phyloP scores from a whole-genome alignment of 108 stramenopile genomes.

The Asterionellopsis glacialis region DNA sequence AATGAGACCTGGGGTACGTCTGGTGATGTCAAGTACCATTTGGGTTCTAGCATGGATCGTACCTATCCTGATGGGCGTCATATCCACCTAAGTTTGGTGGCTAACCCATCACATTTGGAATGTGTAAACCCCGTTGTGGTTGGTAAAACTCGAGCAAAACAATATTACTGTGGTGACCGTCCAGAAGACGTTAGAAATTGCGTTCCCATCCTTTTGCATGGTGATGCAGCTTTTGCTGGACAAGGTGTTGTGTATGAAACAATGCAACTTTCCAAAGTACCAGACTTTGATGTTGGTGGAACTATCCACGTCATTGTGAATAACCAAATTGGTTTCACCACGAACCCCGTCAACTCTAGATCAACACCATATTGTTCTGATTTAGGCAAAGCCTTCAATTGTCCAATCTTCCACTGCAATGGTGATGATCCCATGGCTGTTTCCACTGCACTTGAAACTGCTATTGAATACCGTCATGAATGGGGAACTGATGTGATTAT shows the following conservation, averaged over 20 bases:
- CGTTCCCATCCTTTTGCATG: slow-evolving; percentile 97
- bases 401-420: slow-evolving; percentile 99
- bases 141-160: slow-evolving; percentile 97
- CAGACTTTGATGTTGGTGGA: slow-evolving; percentile 94
- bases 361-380: slow-evolving; percentile 97
- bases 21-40: slow-evolving; percentile 99
- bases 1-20: slow-evolving; percentile 79
- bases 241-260: slow-evolving; percentile 99
- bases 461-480: slow-evolving; percentile 95
- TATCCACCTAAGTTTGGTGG: slow-evolving; percentile 93
- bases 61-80: slow-evolving; percentile 95
- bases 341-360: slow-evolving; percentile 92
- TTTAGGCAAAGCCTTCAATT: slow-evolving; percentile 96
- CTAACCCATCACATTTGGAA: slow-evolving; percentile 98
- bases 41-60: slow-evolving; percentile 97
- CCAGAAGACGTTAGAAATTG: slow-evolving; percentile 44
- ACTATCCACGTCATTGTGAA: slow-evolving; percentile 99
- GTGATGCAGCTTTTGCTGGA: slow-evolving; percentile 99
- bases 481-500: slow-evolving; percentile 97
- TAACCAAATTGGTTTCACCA: slow-evolving; percentile 99
- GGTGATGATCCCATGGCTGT: slow-evolving; percentile 98
- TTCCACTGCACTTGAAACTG: slow-evolving; percentile 92
- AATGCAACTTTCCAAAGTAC: slow-evolving; percentile 90
- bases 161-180: slow-evolving; percentile 92
- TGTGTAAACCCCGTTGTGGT: slow-evolving; percentile 96